phyloP scores from a whole-genome alignment of 768 basidiomycete species.

The button mushroom (Agaricus bisporus) region DNA sequence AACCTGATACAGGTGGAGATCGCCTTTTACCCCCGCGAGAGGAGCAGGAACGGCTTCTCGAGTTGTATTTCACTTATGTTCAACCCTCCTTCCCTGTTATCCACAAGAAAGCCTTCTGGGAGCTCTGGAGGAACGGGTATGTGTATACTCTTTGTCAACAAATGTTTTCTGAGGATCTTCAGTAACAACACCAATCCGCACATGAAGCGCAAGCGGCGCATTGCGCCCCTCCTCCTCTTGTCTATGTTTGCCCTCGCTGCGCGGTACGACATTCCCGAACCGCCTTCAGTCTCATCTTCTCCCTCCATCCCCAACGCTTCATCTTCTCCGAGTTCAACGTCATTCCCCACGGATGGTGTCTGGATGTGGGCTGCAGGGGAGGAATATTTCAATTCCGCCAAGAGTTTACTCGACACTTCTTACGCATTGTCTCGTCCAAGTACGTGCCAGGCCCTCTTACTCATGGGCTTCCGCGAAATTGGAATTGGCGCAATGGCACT shows the following conservation, averaged over 20 bases:
- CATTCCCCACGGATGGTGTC: conserved; percentile 36
- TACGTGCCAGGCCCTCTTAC: conserved; percentile 73
- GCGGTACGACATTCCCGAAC: conserved; percentile 43
- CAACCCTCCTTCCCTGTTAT: conserved; percentile 76
- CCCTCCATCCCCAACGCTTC: neutral
- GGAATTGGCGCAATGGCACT: conserved; percentile 88
- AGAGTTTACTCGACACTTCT: conserved; percentile 54
- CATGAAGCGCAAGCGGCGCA: conserved; percentile 34
- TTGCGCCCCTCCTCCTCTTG: conserved; percentile 66
- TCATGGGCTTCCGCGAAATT: conserved; percentile 80
- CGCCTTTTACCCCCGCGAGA: neutral
- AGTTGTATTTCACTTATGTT: conserved; percentile 77
- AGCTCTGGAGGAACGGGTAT: conserved; percentile 40
- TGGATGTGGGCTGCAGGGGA: conserved; percentile 85
- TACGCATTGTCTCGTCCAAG: conserved; percentile 69
- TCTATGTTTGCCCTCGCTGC: conserved; percentile 83
- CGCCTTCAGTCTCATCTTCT: neutral
- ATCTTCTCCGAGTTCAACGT: conserved; percentile 16
- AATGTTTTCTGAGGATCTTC: neutral
- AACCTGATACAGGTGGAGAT: neutral
- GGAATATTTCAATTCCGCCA: conserved; percentile 61
- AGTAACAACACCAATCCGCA: conserved; percentile 26
- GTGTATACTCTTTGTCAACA: conserved; percentile 5
- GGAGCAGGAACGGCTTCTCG: conserved; percentile 55
- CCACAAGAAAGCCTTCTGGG: conserved; percentile 64